phyloP scores from a whole-genome alignment of 495 filamentous ascomycete genomes.

The Sordaria brevicollis region DNA sequence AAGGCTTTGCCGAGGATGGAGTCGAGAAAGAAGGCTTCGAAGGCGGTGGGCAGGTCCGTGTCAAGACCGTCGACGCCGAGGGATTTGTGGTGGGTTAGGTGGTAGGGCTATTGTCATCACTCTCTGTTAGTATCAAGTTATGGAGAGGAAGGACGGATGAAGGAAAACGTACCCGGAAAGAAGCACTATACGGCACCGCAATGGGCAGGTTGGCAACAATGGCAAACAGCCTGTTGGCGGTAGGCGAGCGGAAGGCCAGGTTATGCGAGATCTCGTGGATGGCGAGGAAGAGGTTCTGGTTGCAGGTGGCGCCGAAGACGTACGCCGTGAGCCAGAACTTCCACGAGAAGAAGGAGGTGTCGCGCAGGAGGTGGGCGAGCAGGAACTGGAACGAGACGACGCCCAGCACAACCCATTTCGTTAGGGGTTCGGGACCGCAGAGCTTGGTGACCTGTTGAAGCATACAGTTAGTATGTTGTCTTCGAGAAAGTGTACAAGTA shows the following conservation, averaged over 20 bases:
- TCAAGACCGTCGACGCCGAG: constrained; percentile 94
- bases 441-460: constrained; percentile 76
- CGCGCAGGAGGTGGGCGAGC: constrained; percentile 68
- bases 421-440: constrained; percentile 91
- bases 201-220: constrained; percentile 95
- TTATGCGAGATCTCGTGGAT: constrained; percentile 99
- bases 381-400: constrained; percentile 76
- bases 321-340: constrained; percentile 80
- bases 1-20: constrained; percentile 97
- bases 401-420: constrained; percentile 80
- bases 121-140: not conserved
- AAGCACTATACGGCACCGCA: constrained; percentile 89
- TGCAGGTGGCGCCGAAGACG: constrained; percentile 86
- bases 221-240: constrained; percentile 75
- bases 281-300: constrained; percentile 97
- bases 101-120: constrained; percentile 59
- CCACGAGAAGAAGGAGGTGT: constrained; percentile 73
- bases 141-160: not conserved
- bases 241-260: constrained; percentile 78
- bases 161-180: constrained; percentile 59
- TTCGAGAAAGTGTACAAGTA: not conserved
- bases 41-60: constrained; percentile 84
- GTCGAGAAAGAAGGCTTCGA: constrained; percentile 90
- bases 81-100: constrained; percentile 98
- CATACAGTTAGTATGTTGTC: not conserved